Base-by-base conservation (phyloP, 2,329 filamentous ascomycete genomes). In the Aspergillus novoparasiticus region DNA sequence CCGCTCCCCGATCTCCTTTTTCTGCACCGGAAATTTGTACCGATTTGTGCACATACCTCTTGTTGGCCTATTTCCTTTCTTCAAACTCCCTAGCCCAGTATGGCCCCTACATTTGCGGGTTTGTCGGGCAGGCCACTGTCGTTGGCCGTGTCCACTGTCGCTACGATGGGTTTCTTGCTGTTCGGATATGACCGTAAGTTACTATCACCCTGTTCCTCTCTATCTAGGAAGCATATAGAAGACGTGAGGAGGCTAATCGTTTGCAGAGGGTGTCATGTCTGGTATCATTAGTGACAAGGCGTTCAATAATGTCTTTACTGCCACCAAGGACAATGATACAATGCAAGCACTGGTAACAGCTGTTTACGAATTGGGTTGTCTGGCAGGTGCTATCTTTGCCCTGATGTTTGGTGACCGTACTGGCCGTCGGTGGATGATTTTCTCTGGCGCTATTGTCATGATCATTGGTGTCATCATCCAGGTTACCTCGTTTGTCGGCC, bases 151-250 rank as follows among this genome's bases (percentile, higher is more conserved):
- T 88, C 88, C 1, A 82, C 84, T n/a, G 83, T 90, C 30, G 86
- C 87, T 4, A 89, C 87, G 0, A 87, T 86, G 57, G 87, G 86
- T 26, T 88, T 89, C 78, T 73, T 88, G 32, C 81, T 86, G n/a
- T 87, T 86, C 64, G 85, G 85, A 61, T 87, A 86, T 70, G 85
- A 87, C 63, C 85, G 79, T 82, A 70, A 67, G 78, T 73, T 14
- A 57, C 16, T 36, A 6, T 6, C 30, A 16, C 10, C 11, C 16
- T 1, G 30, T 45, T 60, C 23, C 43, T 46, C 28, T 36, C 19
- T 14, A 28, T 54, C 12, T 16, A 12, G 23, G 30, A 23, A 34
- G 3, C 12, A 34, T 8, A 23, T 12, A 14, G 8, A 30, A 19
- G 6, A 5, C 5, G 23, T 19, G 32, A 32, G 14, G 36, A 59